Evolutionary conservation across 768 basidiomycete species (phyloP).

Genomic region (Lactarius vividus): DNA sequence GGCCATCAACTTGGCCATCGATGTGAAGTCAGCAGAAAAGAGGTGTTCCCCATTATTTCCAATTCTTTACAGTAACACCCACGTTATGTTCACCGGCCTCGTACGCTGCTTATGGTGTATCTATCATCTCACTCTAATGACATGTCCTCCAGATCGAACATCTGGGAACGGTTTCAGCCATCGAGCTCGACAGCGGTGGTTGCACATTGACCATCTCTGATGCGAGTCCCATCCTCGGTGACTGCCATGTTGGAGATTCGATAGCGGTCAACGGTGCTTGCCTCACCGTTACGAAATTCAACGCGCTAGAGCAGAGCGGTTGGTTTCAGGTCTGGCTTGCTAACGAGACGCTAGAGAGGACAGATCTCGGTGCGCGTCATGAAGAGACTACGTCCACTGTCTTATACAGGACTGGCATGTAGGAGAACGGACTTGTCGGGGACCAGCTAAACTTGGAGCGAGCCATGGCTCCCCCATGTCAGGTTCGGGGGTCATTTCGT

Average conservation of each 20-base stretch:
- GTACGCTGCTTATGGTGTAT: constrained; percentile 40
- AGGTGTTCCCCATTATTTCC: neutral
- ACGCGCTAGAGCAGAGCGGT: constrained; percentile 56
- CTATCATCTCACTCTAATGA: constrained; percentile 8
- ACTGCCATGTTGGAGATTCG: constrained; percentile 93
- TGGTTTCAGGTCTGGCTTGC: constrained; percentile 95
- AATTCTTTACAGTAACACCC: constrained; percentile 12
- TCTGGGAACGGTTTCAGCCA: constrained; percentile 67
- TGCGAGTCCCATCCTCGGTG: constrained; percentile 69
- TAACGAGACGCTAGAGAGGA: constrained; percentile 89
- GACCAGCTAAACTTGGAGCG: constrained; percentile 90
- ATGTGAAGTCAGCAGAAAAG: neutral
- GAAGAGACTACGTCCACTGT: neutral
- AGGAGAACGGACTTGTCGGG: constrained; percentile 78
- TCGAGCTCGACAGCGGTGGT: constrained; percentile 65
- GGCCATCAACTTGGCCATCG: constrained; percentile 11
- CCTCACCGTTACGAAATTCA: constrained; percentile 87
- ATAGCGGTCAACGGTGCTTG: constrained; percentile 82
- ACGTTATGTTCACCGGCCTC: constrained; percentile 74
- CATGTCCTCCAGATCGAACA: constrained; percentile 72
- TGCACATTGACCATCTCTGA: constrained; percentile 79
- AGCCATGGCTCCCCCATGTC: constrained; percentile 87
- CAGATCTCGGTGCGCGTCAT: constrained; percentile 71
- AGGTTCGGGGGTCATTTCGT: constrained; percentile 98
- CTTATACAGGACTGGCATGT: constrained; percentile 5